Percentiles rank a stretch among this genome's conserved stretches.
Evolutionary conservation across 2,329 filamentous ascomycete species (phyloP).

Genomic region (Colletotrichum liaoningense): DNA sequence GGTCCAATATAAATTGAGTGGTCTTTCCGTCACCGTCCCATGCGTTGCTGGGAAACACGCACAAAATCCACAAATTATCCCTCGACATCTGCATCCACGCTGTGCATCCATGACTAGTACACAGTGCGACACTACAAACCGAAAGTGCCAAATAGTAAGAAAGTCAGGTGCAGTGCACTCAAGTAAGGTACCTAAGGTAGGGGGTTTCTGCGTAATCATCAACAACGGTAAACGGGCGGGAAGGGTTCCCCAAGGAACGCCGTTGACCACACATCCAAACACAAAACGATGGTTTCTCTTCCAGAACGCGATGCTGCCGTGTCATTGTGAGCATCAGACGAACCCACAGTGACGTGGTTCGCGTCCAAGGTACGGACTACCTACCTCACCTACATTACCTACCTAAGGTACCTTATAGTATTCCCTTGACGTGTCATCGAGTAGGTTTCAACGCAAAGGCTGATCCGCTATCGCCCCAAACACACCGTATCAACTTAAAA

Average conservation of each 20-base stretch:
- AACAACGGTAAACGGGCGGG: background rate
- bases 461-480: constrained; percentile 2
- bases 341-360: constrained; percentile 5
- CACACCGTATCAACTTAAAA: constrained; percentile 17
- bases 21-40: constrained; percentile 12
- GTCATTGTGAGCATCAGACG: constrained; percentile 25
- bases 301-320: constrained; percentile 6
- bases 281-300: background rate
- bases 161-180: too few relatives aligned
- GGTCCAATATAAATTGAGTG: background rate
- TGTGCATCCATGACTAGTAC: constrained; percentile 26
- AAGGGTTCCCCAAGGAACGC: background rate
- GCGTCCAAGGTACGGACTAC: background rate
- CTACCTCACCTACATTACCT: too few relatives aligned
- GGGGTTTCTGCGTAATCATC: background rate
- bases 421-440: background rate
- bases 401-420: too few relatives aligned
- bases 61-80: constrained; percentile 30
- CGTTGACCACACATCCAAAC: background rate
- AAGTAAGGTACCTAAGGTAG: too few relatives aligned
- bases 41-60: constrained; percentile 32
- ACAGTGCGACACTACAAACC: constrained; percentile 8
- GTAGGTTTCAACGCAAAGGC: constrained; percentile 7
- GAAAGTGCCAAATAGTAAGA: too few relatives aligned
- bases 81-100: constrained; percentile 10